Evolutionary conservation across 306 rosid genomes (phyloP), one percentile per base, ranked within the genome.

Genomic region (Acacia confusa): DNA sequence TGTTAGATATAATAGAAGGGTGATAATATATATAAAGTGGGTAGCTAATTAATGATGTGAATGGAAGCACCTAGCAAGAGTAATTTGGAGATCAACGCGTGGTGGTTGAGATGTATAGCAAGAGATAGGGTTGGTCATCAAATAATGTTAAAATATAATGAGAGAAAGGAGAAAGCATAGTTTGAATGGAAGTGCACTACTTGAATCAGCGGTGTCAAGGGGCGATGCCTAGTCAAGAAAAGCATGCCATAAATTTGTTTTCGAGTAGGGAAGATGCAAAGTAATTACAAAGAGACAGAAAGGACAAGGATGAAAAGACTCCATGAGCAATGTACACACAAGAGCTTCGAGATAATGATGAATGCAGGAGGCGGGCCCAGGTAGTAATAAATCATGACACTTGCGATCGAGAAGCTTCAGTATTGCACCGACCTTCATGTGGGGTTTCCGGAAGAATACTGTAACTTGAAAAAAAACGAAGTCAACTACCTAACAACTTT

Each of bases 211-310:
- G 3, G 25, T 19, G 27, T 8, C 12, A n/a, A 11, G 2, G 61
- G 13, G 50, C 63, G 41, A 30, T 4, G 65, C 38, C 78, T 36
- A 58, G 81, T 86, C 81, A 73, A 80, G n/a, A 78, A 65, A 66
- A 36, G 76, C 34, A 47, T 77, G 74, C 87, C 81, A 65, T 52
- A 8, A 24, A 20, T 7, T 22, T 8, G 65, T 11, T 58, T 3
- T 22, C 10, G 14, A 58, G 15, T 9, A 0, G 61, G 27, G 27
- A n/a, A 1, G 61, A 55, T 8, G 61, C 13, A 2, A 11, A 24
- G 16, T 9, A 2, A 22, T 9, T 10, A 22, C 28, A 38, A 38
- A 19, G 70, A 74, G 57, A 52, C 24, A 19, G 16, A 16, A 14
- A 15, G 5, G 8, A 4, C 64, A 76, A 60, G 77, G 72, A 76